These are phyloP conservation scores for Starmera caribaea DNA, from an alignment of 805 yeast species.

Conservation along the genomic window DNA sequence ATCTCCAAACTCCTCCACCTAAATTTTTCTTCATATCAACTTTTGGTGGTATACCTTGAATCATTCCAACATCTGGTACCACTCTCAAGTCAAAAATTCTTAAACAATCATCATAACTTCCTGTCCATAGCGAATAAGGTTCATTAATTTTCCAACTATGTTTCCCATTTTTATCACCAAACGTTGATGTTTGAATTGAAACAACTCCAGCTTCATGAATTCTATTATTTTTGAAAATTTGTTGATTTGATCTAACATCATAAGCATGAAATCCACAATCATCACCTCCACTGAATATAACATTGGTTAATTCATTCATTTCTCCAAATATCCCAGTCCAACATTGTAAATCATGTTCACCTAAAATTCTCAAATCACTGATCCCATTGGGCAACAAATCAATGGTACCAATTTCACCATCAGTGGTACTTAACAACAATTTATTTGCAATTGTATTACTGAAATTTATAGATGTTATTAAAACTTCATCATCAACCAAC, in stretches of 20 bases:
- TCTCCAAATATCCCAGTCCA: slow-evolving; percentile 80
- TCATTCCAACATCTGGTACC: slow-evolving; percentile 28
- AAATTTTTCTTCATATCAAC: slow-evolving; percentile 37
- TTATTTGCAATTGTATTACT: slow-evolving; percentile 30
- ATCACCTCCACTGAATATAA: slow-evolving; percentile 85
- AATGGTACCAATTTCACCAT: slow-evolving; percentile 47
- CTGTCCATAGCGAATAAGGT: slow-evolving; percentile 62
- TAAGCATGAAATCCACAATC: slow-evolving; percentile 70
- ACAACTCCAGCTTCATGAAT: slow-evolving; percentile 90
- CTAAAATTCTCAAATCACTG: slow-evolving; percentile 14
- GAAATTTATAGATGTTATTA: slow-evolving; percentile 60
- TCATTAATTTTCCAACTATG: slow-evolving; percentile 32
- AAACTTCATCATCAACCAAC: slow-evolving; percentile 35
- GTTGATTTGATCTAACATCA: slow-evolving; percentile 39
- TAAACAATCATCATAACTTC: slow-evolving; percentile 82
- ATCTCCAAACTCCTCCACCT: slow-evolving; percentile 95
- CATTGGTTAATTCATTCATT: slow-evolving; percentile 37
- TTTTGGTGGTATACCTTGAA: slow-evolving; percentile 44
- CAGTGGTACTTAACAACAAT: slow-evolving; percentile 53
- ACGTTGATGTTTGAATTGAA: slow-evolving; percentile 52
- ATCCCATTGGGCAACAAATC: slow-evolving; percentile 17
- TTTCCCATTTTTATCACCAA: slow-evolving; percentile 22
- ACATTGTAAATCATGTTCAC: slow-evolving; percentile 65
- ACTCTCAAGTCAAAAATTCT: slow-evolving; percentile 62
- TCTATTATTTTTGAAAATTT: slow-evolving; percentile 31